Base-by-base conservation (phyloP, 1,284 basidiomycete species). In the Xerocomus minutiporus region DNA sequence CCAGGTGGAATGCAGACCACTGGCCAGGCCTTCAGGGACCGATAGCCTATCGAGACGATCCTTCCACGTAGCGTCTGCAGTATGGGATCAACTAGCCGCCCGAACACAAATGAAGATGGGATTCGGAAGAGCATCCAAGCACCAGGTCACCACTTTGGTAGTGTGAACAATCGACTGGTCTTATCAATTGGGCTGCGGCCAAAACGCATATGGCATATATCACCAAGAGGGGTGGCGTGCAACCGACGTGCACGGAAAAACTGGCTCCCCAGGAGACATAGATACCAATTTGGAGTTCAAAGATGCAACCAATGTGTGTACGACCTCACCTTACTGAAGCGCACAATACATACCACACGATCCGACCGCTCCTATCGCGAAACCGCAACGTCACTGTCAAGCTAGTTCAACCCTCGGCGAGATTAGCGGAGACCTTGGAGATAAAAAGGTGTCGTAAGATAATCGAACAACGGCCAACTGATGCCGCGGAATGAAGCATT, bases 401-500 rank as follows among this genome's bases (percentile, higher is more conserved):
- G 25, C 25, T 26, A 26, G 3, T 26, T 26, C 28, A 73, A 62
- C 41, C 8, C 52, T 57, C 50, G 46, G 71, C 4, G 31, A 60
- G 62, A 41, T 66, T 48, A 39, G 64, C 59, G 17, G 60, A 55
- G 9, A 60, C 50, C 63, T 66, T 51, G 58, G 65, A 58, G 49
- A 78, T 9, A 29, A 8, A 44, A 66, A 55, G 4, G 70, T 69
- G 55, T 73, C 64, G 51, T 74, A 72, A 32, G 64, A 62, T 28
- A 78, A 60, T 8, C 56, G 59, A 1, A 69, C 73, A 4, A 76
- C 41, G 15, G 42, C 8, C 75, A 63, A 69, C 6, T 66, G 59
- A 0, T 46, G 75, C 78, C 7, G 74, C 67, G 23, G 67, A 62
- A 58, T 73, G 70, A 4, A 80, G 57, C 46, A 75, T 67, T 17